Evolutionary conservation across 176 grass and related monocot species (phyloP).

Genomic region (Triticum timopheevii): DNA sequence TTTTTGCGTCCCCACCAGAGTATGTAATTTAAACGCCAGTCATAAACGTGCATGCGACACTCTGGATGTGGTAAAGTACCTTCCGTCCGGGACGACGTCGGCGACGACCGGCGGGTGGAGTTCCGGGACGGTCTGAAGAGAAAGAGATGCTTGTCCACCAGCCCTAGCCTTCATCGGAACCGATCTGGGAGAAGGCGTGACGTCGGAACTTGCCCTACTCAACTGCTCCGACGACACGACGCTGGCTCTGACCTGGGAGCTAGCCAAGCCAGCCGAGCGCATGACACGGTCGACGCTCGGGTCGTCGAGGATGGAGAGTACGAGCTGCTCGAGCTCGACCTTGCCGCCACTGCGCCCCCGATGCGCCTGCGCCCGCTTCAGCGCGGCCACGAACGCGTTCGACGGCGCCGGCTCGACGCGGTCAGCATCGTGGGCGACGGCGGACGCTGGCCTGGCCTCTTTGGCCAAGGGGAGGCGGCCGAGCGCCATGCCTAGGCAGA

Average conservation of each 20-base stretch:
- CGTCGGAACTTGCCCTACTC: not conserved
- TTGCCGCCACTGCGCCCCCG: not conserved
- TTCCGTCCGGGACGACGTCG: slow-evolving; percentile 31
- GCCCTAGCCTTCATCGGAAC: slow-evolving; percentile 22
- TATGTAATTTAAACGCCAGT: too few relatives aligned
- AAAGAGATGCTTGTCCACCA: slow-evolving; percentile 45
- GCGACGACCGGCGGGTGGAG: slow-evolving; percentile 19
- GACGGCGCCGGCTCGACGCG: not conserved
- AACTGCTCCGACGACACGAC: not conserved
- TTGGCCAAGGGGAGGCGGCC: not conserved
- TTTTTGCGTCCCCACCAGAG: too few relatives aligned
- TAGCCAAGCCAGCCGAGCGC: not conserved
- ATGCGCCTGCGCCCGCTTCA: too few relatives aligned
- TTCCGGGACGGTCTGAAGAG: slow-evolving; percentile 35
- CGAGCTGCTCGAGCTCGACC: not conserved
- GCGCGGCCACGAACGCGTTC: not conserved
- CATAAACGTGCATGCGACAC: too few relatives aligned
- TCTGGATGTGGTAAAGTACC: slow-evolving; percentile 20
- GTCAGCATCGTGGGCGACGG: not conserved
- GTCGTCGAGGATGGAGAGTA: not conserved
- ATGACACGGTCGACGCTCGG: not conserved
- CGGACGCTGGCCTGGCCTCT: not conserved
- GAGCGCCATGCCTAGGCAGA: not conserved
- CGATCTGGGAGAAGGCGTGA: not conserved
- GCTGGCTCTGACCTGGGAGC: not conserved